phyloP scores from a whole-genome alignment of 768 basidiomycete species.

The Ramaria rubella region DNA sequence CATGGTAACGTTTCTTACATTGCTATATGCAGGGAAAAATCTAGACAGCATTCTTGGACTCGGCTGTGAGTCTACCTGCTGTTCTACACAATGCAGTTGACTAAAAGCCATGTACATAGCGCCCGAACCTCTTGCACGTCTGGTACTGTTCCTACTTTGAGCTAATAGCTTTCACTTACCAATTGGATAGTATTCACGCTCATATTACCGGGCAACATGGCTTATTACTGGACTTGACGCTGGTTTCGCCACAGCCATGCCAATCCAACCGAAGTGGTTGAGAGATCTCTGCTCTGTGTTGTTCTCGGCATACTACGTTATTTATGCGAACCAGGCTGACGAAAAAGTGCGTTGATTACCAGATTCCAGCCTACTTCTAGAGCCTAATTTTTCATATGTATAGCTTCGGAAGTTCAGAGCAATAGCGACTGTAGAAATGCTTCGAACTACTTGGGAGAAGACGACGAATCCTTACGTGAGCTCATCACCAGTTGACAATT shows the following conservation, averaged over 20 bases:
- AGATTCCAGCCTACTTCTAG: not conserved
- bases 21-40: conserved; percentile 77
- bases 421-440: conserved; percentile 92
- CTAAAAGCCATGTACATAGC: conserved; percentile 37
- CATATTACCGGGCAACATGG: conserved; percentile 96
- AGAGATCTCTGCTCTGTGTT: conserved; percentile 79
- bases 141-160: conserved; percentile 46
- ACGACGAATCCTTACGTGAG: conserved; percentile 85
- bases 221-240: conserved; percentile 92
- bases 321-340: conserved; percentile 85
- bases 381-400: not conserved
- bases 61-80: conserved; percentile 46
- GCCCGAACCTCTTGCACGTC: conserved; percentile 84
- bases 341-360: conserved; percentile 66
- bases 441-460: conserved; percentile 96
- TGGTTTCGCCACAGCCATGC: conserved; percentile 94
- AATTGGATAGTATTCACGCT: conserved; percentile 67
- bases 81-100: conserved; percentile 14
- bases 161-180: not conserved
- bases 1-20: conserved; percentile 76
- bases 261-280: conserved; percentile 86
- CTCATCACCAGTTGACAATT: not conserved
- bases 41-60: conserved; percentile 81
- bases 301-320: conserved; percentile 85
- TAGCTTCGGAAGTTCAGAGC: conserved; percentile 90